Conservation (phyloP, 371 early-diverging fungal species). For the Mucor saturninus region DNA sequence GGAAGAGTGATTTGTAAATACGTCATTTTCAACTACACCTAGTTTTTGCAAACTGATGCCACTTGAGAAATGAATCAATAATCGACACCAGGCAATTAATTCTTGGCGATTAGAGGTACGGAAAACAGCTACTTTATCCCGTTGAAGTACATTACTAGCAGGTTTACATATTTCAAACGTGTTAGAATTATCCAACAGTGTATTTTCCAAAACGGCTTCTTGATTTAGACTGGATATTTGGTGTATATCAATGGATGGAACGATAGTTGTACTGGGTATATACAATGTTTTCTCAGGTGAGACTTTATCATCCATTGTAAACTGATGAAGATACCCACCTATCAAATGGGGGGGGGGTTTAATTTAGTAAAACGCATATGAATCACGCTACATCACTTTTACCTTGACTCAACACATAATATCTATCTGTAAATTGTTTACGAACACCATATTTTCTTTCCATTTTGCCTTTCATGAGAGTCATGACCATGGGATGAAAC, state of each 20-base stretch:
- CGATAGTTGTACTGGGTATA: conserved; percentile 35
- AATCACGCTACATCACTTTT: background rate
- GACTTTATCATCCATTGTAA: conserved; percentile 40
- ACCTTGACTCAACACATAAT: conserved; percentile 51
- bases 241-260: conserved; percentile 33
- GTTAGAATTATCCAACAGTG: background rate
- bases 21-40: conserved; percentile 12
- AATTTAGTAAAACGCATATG: background rate
- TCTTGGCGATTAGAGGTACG: conserved; percentile 19
- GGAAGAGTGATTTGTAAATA: background rate
- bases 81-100: conserved; percentile 24
- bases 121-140: conserved; percentile 27
- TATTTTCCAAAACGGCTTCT: conserved; percentile 2
- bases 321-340: conserved; percentile 54
- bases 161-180: conserved; percentile 31
- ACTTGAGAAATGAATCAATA: conserved; percentile 15
- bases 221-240: conserved; percentile 1
- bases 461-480: conserved; percentile 43
- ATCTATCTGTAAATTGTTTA: conserved; percentile 43
- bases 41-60: conserved; percentile 17
- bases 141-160: conserved; percentile 22
- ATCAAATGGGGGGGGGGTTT: background rate
- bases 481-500: conserved; percentile 44
- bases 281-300: conserved; percentile 46
- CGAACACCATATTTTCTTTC: conserved; percentile 42